Evolutionary conservation across 1,284 basidiomycete genomes (phyloP).

Genomic region (Malassezia obtusa): DNA sequence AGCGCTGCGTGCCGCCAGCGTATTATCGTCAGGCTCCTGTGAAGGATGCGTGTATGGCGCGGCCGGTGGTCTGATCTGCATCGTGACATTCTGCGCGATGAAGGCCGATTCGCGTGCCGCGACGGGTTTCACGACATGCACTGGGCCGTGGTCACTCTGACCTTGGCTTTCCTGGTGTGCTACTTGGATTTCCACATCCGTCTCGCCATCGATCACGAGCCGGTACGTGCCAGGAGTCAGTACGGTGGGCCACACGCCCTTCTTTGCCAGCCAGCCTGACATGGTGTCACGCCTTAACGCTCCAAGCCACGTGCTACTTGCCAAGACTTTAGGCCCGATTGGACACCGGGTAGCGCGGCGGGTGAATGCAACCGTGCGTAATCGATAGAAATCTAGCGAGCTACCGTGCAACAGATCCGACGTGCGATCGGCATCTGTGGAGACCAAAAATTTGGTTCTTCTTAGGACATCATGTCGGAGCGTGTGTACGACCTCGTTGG

Average conservation of each 20-base stretch:
- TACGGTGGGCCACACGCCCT: neutral
- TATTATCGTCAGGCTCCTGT: slow-evolving; percentile 38
- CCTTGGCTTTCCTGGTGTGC: neutral
- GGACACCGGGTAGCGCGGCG: neutral
- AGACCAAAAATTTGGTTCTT: neutral
- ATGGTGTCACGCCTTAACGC: neutral
- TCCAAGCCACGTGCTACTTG: neutral
- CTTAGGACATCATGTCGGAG: neutral
- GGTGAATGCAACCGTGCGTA: neutral
- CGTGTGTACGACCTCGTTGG: slow-evolving; percentile 4
- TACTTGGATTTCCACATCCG: neutral
- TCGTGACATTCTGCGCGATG: neutral
- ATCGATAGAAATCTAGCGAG: neutral
- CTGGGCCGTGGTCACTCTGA: neutral
- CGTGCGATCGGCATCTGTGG: neutral
- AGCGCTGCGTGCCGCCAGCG: slow-evolving; percentile 20
- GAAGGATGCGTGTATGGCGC: slow-evolving; percentile 23
- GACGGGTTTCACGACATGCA: neutral
- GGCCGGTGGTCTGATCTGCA: slow-evolving; percentile 20
- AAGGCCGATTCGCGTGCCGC: neutral
- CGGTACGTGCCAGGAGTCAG: neutral
- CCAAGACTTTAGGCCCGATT: neutral
- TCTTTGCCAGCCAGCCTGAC: neutral
- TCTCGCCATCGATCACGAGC: neutral
- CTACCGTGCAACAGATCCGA: neutral